Evolutionary conservation across 805 yeast genomes (phyloP).

Genomic region (Cyberlindnera subsufficiens): DNA sequence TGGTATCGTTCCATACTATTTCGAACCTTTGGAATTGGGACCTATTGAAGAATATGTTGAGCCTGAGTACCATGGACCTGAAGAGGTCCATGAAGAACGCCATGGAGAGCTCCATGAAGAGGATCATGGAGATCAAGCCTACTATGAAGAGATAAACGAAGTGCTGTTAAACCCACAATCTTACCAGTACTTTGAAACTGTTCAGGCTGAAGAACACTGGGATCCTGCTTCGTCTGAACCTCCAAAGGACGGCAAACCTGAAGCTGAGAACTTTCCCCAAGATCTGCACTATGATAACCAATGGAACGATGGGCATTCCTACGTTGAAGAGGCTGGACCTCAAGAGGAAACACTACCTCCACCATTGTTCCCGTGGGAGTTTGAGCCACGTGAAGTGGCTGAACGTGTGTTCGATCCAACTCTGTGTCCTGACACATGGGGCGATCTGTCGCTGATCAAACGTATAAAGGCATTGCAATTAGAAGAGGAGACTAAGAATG

Average conservation of each 20-base stretch:
- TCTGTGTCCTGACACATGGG: slow-evolving; percentile 15
- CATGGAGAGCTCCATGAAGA: background rate
- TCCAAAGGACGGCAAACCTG: slow-evolving; percentile 28
- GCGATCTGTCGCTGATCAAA: slow-evolving; percentile 15
- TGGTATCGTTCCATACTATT: slow-evolving; percentile 21
- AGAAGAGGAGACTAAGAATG: slow-evolving; percentile 5
- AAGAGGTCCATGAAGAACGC: too few species aligned
- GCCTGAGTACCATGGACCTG: background rate
- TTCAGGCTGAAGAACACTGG: slow-evolving; percentile 27
- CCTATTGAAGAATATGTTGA: background rate
- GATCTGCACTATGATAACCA: slow-evolving; percentile 9
- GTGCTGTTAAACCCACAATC: slow-evolving; percentile 20
- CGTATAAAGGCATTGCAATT: slow-evolving; percentile 14
- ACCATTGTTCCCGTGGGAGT: slow-evolving; percentile 28
- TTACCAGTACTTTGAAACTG: slow-evolving; percentile 16
- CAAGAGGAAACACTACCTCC: slow-evolving; percentile 12
- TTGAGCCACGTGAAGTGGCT: slow-evolving; percentile 10
- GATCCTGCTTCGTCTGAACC: slow-evolving; percentile 39
- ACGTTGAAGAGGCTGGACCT: background rate
- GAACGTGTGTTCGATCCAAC: slow-evolving; percentile 20
- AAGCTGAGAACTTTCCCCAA: slow-evolving; percentile 21
- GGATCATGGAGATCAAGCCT: background rate
- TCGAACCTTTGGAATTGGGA: background rate
- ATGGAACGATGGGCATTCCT: background rate
- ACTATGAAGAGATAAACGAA: slow-evolving; percentile 1